Conservation (phyloP, 345 rosid genomes). For the Corchorus capsularis region DNA sequence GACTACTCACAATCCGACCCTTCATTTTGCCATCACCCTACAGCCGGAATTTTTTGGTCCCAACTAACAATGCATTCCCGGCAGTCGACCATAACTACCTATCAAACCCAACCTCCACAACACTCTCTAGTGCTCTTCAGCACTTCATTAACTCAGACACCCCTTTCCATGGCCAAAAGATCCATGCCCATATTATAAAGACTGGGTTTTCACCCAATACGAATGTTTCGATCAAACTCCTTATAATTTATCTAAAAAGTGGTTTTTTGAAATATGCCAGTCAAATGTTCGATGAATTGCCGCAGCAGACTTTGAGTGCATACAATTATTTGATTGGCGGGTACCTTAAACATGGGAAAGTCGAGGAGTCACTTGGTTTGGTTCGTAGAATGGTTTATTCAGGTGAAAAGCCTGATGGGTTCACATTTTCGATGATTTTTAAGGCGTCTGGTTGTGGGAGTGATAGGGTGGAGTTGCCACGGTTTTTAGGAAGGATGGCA, state of each 20-base stretch:
- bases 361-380: slow-evolving; percentile 42
- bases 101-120: slow-evolving; percentile 28
- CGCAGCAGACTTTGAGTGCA: slow-evolving; percentile 66
- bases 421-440: slow-evolving; percentile 77
- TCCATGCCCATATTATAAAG: slow-evolving; percentile 66
- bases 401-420: slow-evolving; percentile 71
- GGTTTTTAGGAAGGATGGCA: slow-evolving; percentile 46
- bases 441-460: slow-evolving; percentile 62
- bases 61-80: slow-evolving; percentile 18
- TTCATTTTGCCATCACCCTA: slow-evolving; percentile 15
- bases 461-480: slow-evolving; percentile 24
- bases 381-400: slow-evolving; percentile 48
- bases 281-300: slow-evolving; percentile 76
- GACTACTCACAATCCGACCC: slow-evolving; percentile 21
- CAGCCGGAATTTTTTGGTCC: not conserved
- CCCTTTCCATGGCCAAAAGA: slow-evolving; percentile 62
- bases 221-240: slow-evolving; percentile 67
- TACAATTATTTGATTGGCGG: slow-evolving; percentile 80
- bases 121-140: slow-evolving; percentile 61
- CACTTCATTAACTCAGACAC: slow-evolving; percentile 61
- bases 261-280: slow-evolving; percentile 59
- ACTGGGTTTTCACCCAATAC: slow-evolving; percentile 58
- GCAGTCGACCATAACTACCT: slow-evolving; percentile 14
- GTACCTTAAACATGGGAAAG: slow-evolving; percentile 51
- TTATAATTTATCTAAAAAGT: slow-evolving; percentile 55